Percentiles rank a stretch among this genome's conserved stretches.
These are phyloP conservation scores for Osmanthus fragrans DNA, from an alignment of 257 asterid genomes.

Conservation along the genomic window DNA sequence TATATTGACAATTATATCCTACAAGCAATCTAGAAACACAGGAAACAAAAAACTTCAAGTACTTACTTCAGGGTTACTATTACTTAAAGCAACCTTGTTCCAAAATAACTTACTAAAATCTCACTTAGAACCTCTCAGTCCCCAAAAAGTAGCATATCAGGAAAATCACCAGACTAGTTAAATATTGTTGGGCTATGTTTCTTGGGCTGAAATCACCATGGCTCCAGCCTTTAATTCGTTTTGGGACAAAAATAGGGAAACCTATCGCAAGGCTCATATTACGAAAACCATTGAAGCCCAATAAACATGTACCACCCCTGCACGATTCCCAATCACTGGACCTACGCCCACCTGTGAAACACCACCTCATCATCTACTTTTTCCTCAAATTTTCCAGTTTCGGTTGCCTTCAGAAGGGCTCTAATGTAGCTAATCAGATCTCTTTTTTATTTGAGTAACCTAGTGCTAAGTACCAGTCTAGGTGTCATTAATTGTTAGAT, in stretches of 20 bases:
- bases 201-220: conserved; percentile 1
- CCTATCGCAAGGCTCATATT: neutral
- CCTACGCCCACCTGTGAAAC: neutral
- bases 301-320: neutral
- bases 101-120: neutral
- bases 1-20: neutral
- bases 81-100: neutral
- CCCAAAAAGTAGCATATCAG: neutral
- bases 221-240: neutral
- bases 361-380: conserved; percentile 4
- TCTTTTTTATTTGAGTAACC: neutral
- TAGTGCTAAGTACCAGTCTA: too few species aligned
- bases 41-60: neutral
- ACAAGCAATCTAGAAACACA: neutral
- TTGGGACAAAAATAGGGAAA: neutral
- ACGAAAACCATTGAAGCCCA: neutral
- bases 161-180: neutral
- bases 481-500: too few species aligned
- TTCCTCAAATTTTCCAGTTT: neutral
- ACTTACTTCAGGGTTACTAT: neutral
- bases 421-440: neutral
- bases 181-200: conserved; percentile 10
- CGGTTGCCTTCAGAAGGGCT: neutral
- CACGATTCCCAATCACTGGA: neutral
- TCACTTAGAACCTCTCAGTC: neutral